Evolutionary conservation across 2,329 filamentous ascomycete genomes (phyloP).

Genomic region (Albifimbria verrucaria): DNA sequence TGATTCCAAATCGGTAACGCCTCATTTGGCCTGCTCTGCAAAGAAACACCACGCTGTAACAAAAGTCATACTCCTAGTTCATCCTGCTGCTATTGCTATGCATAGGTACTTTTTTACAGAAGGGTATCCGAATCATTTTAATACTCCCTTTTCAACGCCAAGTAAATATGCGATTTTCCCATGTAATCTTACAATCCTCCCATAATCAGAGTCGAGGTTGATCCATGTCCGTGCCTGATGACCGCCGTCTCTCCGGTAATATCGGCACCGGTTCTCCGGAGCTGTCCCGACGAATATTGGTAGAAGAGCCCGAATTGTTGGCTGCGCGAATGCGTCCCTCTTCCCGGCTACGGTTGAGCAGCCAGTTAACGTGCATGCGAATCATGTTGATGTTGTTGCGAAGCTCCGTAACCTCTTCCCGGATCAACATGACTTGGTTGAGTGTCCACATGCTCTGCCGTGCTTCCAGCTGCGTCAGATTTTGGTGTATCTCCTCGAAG

Average conservation of each 20-base stretch:
- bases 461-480: constrained; percentile 55
- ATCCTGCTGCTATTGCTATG: no score
- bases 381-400: constrained; percentile 55
- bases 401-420: constrained; percentile 60
- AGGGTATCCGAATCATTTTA: background rate
- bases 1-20: no score
- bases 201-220: constrained; percentile 30
- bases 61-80: no score
- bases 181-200: background rate
- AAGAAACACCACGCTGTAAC: no score
- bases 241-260: constrained; percentile 32
- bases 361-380: constrained; percentile 57
- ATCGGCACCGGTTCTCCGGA: constrained; percentile 21
- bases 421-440: constrained; percentile 59
- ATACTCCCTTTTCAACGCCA: background rate
- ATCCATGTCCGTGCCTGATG: constrained; percentile 34
- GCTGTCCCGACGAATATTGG: constrained; percentile 27
- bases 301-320: constrained; percentile 28
- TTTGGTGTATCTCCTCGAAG: constrained; percentile 55
- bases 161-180: background rate
- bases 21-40: no score
- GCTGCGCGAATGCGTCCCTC: constrained; percentile 39
- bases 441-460: constrained; percentile 59
- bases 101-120: no score
- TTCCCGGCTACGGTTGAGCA: constrained; percentile 50